Evolutionary conservation across 129 eudicot species (phyloP), one percentile per base, ranked within the genome.

Genomic region (Pseudognaphalium luteoalbum): DNA sequence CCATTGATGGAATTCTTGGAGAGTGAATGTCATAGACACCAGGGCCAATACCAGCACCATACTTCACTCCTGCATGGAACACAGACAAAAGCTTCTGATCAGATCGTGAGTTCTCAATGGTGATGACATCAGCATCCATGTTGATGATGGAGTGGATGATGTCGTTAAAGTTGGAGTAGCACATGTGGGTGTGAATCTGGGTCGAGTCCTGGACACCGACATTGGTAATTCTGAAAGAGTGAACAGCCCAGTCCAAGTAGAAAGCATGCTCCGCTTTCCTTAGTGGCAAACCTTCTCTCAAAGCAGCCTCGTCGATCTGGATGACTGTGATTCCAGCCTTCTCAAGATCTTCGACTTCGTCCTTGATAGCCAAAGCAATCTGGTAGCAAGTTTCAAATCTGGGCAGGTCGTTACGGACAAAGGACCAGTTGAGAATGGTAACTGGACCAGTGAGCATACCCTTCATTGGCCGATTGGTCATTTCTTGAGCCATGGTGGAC

Each of bases 171-270:
- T 92, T 85, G 29, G 98, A 92, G 88, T 92, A 92, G 89, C 98
- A 92, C 98, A 92, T 92, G 85, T 92, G 98, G 54, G 98, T 92
- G 92, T 92, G 98, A 70, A 92, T 90, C 98, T 92, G 90, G 68
- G 87, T 80, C 29, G 93, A 81, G 84, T 88, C 84, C 51, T 81
- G 58, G 14, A 88, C 85, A 7, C 93, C 90, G 0, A 74, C 83
- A 10, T 86, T 86, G 70, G 88, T n/a, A n/a, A n/a, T n/a, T n/a
- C n/a, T n/a, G n/a, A n/a, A n/a, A n/a, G n/a, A n/a, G n/a, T n/a
- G n/a, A n/a, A n/a, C n/a, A n/a, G n/a, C n/a, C n/a, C n/a, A n/a
- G n/a, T n/a, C n/a, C n/a, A n/a, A n/a, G n/a, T n/a, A n/a, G n/a
- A n/a, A n/a, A n/a, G n/a, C n/a, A n/a, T n/a, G n/a, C n/a, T n/a